A percentile compares a stretch with the other conserved stretches of the same genome.
Evolutionary conservation across 176 grass and related monocot genomes (phyloP).

Genomic region (Aegilops longissima): DNA sequence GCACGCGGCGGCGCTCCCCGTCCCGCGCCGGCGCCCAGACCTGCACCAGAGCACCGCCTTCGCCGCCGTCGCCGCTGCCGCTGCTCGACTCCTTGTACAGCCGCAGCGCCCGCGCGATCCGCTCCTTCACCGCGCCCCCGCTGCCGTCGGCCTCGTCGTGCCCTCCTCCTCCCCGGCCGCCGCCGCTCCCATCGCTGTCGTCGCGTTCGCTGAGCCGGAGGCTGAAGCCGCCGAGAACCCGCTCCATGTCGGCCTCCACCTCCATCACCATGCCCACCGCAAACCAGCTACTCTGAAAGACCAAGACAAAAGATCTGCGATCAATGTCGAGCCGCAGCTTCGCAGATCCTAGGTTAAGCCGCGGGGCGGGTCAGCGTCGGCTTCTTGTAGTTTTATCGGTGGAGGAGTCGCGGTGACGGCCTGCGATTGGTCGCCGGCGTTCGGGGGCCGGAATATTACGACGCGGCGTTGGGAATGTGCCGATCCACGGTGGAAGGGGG

Average conservation of each 20-base stretch:
- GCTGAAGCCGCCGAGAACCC: conserved; percentile 12
- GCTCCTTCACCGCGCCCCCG: conserved; percentile 53
- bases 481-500: background rate
- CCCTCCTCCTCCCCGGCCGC: background rate
- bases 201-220: conserved; percentile 14
- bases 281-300: background rate
- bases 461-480: background rate
- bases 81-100: conserved; percentile 56
- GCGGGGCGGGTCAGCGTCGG: conserved; percentile 23
- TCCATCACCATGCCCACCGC: conserved; percentile 13
- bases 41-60: conserved; percentile 56
- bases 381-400: background rate
- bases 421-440: background rate
- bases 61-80: background rate
- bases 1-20: conserved; percentile 61
- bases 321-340: conserved; percentile 61
- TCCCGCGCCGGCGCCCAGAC: conserved; percentile 75
- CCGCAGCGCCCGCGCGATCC: conserved; percentile 77
- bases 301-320: background rate
- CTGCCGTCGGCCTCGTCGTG: background rate
- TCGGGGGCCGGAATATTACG: conserved; percentile 20
- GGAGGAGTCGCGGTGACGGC: conserved; percentile 3
- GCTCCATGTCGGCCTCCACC: conserved; percentile 28
- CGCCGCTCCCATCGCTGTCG: background rate
- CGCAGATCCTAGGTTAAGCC: conserved; percentile 16